Conservation (phyloP, 768 basidiomycete species). For the Auricularia sp. region DNA sequence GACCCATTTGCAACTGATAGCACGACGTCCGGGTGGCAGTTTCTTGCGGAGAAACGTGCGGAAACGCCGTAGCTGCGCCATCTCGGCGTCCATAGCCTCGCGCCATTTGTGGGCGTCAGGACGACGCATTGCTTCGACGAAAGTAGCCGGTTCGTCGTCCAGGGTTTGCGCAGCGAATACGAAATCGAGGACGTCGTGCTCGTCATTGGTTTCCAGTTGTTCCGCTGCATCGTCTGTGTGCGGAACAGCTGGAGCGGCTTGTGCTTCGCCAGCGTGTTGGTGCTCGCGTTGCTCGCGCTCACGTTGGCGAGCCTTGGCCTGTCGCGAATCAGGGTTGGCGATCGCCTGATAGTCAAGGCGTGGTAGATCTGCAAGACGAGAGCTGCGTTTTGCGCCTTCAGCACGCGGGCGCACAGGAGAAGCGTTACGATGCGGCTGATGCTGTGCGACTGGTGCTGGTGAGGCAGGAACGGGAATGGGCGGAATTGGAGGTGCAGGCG, state of each 20-base stretch:
- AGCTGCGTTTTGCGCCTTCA: neutral
- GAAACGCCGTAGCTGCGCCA: slow-evolving; percentile 12
- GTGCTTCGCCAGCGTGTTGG: no score
- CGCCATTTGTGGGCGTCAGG: slow-evolving; percentile 15
- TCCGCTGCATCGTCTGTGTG: no score
- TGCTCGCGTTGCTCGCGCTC: no score
- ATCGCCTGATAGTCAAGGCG: neutral
- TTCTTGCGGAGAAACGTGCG: slow-evolving; percentile 12
- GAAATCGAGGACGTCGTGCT: neutral
- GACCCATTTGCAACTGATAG: neutral
- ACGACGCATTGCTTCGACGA: slow-evolving; percentile 12
- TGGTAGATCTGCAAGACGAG: neutral
- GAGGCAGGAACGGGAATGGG: no score
- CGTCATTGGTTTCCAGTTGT: no score
- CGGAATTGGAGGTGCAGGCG: no score
- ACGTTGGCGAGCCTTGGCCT: neutral
- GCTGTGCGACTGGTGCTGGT: no score
- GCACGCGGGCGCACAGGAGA: no score
- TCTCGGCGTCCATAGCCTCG: slow-evolving; percentile 16
- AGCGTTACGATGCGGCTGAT: no score
- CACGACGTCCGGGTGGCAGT: neutral
- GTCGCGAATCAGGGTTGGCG: neutral
- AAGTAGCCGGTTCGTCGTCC: slow-evolving; percentile 13
- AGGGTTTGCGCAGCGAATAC: neutral
- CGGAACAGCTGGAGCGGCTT: no score